Evolutionary conservation across 2,329 filamentous ascomycete species (phyloP).

Genomic region (Aspergillus novoparasiticus): DNA sequence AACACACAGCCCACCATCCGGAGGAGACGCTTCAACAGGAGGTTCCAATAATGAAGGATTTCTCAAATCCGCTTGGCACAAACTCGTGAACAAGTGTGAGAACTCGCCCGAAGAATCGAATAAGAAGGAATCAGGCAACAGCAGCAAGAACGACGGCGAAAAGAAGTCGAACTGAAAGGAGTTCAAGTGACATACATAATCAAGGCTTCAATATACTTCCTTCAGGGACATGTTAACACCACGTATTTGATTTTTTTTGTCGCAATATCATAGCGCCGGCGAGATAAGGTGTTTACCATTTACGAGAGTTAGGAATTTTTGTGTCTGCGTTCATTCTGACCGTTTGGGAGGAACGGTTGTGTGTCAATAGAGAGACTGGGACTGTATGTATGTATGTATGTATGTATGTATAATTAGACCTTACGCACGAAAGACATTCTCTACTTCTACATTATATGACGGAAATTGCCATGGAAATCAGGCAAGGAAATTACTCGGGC

Average conservation of each 20-base stretch:
- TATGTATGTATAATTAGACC: slow-evolving; percentile 7
- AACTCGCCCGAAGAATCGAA: slow-evolving; percentile 34
- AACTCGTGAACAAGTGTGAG: slow-evolving; percentile 70
- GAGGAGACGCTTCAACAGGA: slow-evolving; percentile 20
- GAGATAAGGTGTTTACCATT: slow-evolving; percentile 31
- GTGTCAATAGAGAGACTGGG: slow-evolving; percentile 14
- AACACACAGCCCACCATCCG: slow-evolving; percentile 25
- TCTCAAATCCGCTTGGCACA: slow-evolving; percentile 91
- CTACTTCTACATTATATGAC: slow-evolving; percentile 5
- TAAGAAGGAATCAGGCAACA: slow-evolving; percentile 30
- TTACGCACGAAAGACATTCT: slow-evolving; percentile 7
- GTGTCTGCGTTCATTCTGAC: slow-evolving; percentile 12
- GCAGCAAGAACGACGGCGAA: slow-evolving; percentile 24
- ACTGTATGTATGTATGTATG: slow-evolving; percentile 5
- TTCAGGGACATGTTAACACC: slow-evolving; percentile 24
- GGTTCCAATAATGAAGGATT: slow-evolving; percentile 81
- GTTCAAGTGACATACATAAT: slow-evolving; percentile 17
- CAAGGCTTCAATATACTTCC: slow-evolving; percentile 23
- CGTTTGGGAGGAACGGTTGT: neutral
- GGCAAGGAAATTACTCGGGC: neutral
- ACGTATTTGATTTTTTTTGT: slow-evolving; percentile 30
- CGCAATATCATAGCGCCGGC: slow-evolving; percentile 43
- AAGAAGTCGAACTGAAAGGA: slow-evolving; percentile 41
- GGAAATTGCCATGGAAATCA: neutral
- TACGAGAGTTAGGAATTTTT: slow-evolving; percentile 20